These are phyloP conservation scores for Hypseocharis bilobata DNA, from an alignment of 441 rosid species.

Conservation along the genomic window DNA sequence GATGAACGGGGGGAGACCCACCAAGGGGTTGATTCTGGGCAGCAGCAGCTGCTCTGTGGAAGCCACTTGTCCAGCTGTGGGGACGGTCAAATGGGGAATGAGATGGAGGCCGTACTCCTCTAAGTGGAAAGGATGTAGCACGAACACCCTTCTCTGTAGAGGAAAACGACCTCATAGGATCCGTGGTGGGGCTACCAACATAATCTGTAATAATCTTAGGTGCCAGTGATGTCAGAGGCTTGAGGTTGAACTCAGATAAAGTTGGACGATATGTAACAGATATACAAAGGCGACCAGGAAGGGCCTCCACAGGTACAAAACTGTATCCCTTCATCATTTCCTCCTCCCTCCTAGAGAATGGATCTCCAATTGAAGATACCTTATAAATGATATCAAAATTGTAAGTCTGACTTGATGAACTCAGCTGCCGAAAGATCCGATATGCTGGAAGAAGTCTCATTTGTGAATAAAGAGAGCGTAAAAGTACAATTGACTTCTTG, in stretches of 20 bases:
- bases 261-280: constrained; percentile 57
- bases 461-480: constrained; percentile 61
- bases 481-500: constrained; percentile 62
- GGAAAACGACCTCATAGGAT: constrained; percentile 68
- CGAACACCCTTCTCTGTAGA: constrained; percentile 43
- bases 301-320: constrained; percentile 65
- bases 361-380: constrained; percentile 65
- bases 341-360: constrained; percentile 53
- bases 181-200: constrained; percentile 76
- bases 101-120: constrained; percentile 42
- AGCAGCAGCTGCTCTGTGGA: constrained; percentile 46
- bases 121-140: constrained; percentile 49
- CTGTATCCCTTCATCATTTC: constrained; percentile 48
- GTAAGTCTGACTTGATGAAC: constrained; percentile 46
- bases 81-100: constrained; percentile 54
- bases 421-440: constrained; percentile 54
- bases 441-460: constrained; percentile 75
- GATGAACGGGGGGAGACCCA: constrained; percentile 51
- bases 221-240: constrained; percentile 49
- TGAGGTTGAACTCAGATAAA: constrained; percentile 60
- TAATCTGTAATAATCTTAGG: constrained; percentile 71
- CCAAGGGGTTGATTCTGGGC: constrained; percentile 35
- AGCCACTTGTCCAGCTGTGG: constrained; percentile 87
- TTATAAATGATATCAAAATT: constrained; percentile 60
- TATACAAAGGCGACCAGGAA: constrained; percentile 56